Base-by-base conservation (phyloP, 192 early-diverging fungal genomes). In the Diversispora epigaea region DNA sequence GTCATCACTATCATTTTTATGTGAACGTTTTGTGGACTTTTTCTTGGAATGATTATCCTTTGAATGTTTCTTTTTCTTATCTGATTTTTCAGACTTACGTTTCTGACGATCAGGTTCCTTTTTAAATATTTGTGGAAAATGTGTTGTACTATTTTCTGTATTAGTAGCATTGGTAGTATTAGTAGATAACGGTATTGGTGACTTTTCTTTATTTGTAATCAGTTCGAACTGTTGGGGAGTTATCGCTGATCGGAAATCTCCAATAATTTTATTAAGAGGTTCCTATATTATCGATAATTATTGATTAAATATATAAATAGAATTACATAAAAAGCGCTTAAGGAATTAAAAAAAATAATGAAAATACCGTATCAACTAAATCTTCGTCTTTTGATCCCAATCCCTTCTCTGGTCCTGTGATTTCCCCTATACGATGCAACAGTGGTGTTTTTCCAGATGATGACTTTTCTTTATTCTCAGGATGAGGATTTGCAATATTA, bases 401-500 rank as follows among this genome's bases (percentile, higher is more conserved):
- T 77, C 76, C 21, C 83, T 78, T 44, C 66, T 60, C 10, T 76
- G 78, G 11, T 81, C 83, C 17, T 79, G 25, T 32, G 25, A 2
- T 32, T 32, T 32, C 25, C 2, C 25, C 25, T 32, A 32, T 0
- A 2, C 25, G 25, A 32, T 32, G 25, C 25, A 32, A 32, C 25
- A 32, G 78, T 55, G 78, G 71, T 0, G 83, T 82, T 19, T 84
- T 79, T 9, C 80, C 82, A 40, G 52, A 66, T 3, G 63, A 54
- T 17, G 60, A 60, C 1, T 52, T 49, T 5, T 75, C 77, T 55
- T 81, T 75, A 62, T 89, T 82, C n/a, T 88, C 76, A 5, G 88
- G 89, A 78, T 92, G 88, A 8, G 93, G 93, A 58, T 92, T 87
- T 6, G 86, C 78, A 8, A 95, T 85, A 78, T 89, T 89, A 75